Evolutionary conservation across 2,329 filamentous ascomycete species (phyloP).

Genomic region (Fusarium sp.): DNA sequence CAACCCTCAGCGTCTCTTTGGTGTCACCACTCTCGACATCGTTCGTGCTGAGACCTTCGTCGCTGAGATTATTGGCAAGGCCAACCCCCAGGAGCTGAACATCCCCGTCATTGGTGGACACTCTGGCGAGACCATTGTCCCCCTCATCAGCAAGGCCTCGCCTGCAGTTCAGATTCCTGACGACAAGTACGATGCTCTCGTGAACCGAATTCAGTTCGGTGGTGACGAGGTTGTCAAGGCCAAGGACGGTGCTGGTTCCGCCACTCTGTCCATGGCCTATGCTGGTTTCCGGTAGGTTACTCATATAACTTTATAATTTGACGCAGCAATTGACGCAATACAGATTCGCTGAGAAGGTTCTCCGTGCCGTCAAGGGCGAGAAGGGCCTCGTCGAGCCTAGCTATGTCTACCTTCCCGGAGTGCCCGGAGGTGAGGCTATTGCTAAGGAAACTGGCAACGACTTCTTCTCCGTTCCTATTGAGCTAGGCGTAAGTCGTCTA

Average conservation of each 20-base stretch:
- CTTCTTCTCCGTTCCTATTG: conserved; percentile 95
- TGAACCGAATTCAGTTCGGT: conserved; percentile 97
- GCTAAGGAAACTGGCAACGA: conserved; percentile 85
- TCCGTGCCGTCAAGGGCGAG: conserved; percentile 89
- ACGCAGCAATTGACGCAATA: conserved; percentile 21
- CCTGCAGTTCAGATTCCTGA: conserved; percentile 83
- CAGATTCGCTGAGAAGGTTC: conserved; percentile 93
- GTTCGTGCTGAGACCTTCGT: conserved; percentile 98
- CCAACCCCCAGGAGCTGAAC: conserved; percentile 82
- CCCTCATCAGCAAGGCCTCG: conserved; percentile 91
- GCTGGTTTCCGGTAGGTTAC: conserved; percentile 83
- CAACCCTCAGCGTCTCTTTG: conserved; percentile 94
- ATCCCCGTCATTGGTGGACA: conserved; percentile 97
- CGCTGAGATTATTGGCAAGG: conserved; percentile 83
- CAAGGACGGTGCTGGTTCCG: conserved; percentile 90
- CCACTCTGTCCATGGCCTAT: conserved; percentile 94
- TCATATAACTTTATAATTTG: not conserved
- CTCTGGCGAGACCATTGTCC: conserved; percentile 98
- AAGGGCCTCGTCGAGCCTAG: conserved; percentile 94
- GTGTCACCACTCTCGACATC: conserved; percentile 98
- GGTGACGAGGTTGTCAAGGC: conserved; percentile 97
- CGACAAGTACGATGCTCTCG: conserved; percentile 89
- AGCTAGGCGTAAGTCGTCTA: conserved; percentile 83
- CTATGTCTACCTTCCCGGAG: conserved; percentile 93
- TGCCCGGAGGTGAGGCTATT: conserved; percentile 87